Evolutionary conservation across 352 stramenopile genomes (phyloP).

Genomic region (Globisporangium perplexum): DNA sequence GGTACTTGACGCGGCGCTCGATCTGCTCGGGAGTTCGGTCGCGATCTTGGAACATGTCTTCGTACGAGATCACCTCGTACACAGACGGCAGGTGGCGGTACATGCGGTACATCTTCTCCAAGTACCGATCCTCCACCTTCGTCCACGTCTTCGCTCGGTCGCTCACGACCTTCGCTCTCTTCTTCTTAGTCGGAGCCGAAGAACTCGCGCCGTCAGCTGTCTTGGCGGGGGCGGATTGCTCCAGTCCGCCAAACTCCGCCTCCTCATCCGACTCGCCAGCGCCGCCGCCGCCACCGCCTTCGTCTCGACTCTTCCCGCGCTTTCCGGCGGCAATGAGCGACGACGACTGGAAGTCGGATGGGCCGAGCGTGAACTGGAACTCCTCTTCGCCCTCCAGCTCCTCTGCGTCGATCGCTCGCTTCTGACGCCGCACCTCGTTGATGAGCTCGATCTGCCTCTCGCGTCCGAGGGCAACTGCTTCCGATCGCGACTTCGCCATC

Average conservation of each 20-base stretch:
- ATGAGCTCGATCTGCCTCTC: constrained; percentile 51
- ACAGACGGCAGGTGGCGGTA: constrained; percentile 78
- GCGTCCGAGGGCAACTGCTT: constrained; percentile 55
- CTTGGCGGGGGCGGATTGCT: background rate
- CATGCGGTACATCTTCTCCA: constrained; percentile 73
- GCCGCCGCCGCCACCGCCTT: background rate
- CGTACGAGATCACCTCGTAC: constrained; percentile 85
- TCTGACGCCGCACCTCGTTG: constrained; percentile 59
- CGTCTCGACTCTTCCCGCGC: background rate
- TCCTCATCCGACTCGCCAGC: constrained; percentile 15
- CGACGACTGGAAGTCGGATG: constrained; percentile 55
- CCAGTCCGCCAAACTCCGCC: constrained; percentile 14
- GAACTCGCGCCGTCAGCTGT: background rate
- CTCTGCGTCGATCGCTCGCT: constrained; percentile 65
- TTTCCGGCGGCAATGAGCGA: constrained; percentile 25
- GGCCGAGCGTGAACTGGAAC: constrained; percentile 64
- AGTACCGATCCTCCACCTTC: constrained; percentile 74
- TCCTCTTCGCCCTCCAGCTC: constrained; percentile 78
- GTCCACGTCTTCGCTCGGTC: constrained; percentile 79
- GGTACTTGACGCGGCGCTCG: constrained; percentile 73
- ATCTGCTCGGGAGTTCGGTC: constrained; percentile 82
- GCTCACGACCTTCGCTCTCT: constrained; percentile 19
- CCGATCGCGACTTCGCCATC: constrained; percentile 51
- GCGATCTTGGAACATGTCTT: constrained; percentile 88
- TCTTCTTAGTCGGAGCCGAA: background rate